phyloP scores from a whole-genome alignment of 257 asterid species.

The Rhazya stricta region DNA sequence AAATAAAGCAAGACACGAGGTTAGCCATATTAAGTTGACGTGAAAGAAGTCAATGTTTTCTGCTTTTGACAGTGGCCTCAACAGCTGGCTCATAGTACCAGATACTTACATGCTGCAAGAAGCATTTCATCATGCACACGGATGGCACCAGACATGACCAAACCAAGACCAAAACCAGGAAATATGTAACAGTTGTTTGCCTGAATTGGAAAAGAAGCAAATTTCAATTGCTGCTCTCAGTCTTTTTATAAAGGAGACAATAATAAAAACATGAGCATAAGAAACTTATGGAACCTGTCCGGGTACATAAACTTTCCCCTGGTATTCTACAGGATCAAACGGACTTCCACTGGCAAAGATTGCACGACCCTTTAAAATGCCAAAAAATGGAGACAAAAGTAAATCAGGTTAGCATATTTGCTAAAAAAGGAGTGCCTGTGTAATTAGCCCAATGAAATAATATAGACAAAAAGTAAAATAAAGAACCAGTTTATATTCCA shows the following conservation, averaged over 20 bases:
- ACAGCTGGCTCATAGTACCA: neutral
- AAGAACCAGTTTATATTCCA: neutral
- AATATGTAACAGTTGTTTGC: slow-evolving; percentile 94
- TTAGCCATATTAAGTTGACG: neutral
- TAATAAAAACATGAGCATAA: neutral
- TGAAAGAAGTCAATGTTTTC: neutral
- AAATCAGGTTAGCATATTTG: neutral
- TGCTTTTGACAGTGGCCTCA: neutral
- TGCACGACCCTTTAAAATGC: slow-evolving; percentile 66
- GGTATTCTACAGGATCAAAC: slow-evolving; percentile 62
- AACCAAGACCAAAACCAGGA: slow-evolving; percentile 91
- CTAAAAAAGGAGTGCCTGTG: neutral
- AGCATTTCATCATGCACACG: slow-evolving; percentile 96
- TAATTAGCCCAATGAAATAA: neutral
- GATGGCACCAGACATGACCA: slow-evolving; percentile 84
- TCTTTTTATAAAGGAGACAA: slow-evolving; percentile 3
- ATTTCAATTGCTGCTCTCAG: neutral
- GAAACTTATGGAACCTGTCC: slow-evolving; percentile 58
- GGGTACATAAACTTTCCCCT: slow-evolving; percentile 56
- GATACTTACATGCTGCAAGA: slow-evolving; percentile 83
- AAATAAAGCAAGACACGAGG: neutral
- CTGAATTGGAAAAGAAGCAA: slow-evolving; percentile 33
- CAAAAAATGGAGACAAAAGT: slow-evolving; percentile 5
- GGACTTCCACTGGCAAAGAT: slow-evolving; percentile 95
- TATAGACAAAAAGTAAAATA: neutral